phyloP scores from a whole-genome alignment of 1,139 yeast species.

The Diutina mesorugosa region DNA sequence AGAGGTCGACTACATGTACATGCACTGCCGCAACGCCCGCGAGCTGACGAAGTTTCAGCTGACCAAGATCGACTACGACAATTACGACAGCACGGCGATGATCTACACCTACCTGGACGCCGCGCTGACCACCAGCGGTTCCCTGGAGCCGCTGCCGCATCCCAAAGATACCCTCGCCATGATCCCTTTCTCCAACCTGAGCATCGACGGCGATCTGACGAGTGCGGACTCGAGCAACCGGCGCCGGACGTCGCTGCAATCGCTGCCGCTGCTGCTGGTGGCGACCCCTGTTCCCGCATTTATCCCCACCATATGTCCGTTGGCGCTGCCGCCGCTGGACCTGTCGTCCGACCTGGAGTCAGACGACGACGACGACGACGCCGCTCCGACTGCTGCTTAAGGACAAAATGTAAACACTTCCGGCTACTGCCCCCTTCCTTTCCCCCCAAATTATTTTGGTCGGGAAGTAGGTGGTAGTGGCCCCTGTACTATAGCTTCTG shows the following conservation, averaged over 20 bases:
- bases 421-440: no score
- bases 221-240: background rate
- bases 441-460: no score
- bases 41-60: slow-evolving; percentile 27
- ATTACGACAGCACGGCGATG: background rate
- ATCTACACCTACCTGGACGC: slow-evolving; percentile 2
- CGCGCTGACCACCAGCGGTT: background rate
- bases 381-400: background rate
- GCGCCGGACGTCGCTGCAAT: background rate
- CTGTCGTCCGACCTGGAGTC: background rate
- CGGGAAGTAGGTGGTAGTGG: no score
- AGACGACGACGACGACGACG: background rate
- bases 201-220: background rate
- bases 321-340: slow-evolving; percentile 6
- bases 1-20: slow-evolving; percentile 13
- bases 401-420: no score
- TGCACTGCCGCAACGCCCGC: slow-evolving; percentile 32
- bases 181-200: background rate
- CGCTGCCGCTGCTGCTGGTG: background rate
- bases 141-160: slow-evolving; percentile 5
- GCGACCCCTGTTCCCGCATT: slow-evolving; percentile 3
- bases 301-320: slow-evolving; percentile 5
- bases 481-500: background rate
- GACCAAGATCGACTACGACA: slow-evolving; percentile 19
- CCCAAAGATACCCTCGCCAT: background rate